Base-by-base conservation (phyloP, 176 grass and related monocot genomes). In the Carex pumila region DNA sequence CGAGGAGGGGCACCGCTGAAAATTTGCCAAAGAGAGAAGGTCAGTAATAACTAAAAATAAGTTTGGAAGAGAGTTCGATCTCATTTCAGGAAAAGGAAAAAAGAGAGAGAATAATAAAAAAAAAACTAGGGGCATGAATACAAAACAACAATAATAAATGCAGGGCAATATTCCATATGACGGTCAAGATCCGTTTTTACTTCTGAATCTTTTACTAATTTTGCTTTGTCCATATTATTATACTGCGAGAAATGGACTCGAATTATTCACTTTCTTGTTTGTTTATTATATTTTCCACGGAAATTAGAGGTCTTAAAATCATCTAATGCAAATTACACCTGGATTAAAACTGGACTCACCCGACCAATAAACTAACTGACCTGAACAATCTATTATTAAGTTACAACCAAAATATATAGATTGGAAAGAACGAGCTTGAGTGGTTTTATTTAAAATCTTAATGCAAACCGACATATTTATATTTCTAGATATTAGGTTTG, bases 1-100 rank as follows among this genome's bases (percentile, higher is more conserved):
- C 88, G 19, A 81, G 81, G 6, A 90, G 49, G 3, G 85, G 88
- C 12, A 76, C 68, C 6, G 81, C 88, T 90, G 88, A 3, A 37
- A 82, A 60, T 68, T 41, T 31, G 39, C 6, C 29, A 71, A 64
- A 78, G 64, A 75, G 1, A 65, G 5, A 81, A n/a, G 32, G 49
- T 60, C 11, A 21, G 6, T 25, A 25, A 25, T 0, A 25, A 25
- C 25, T 80, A 36, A 10, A 7, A 56, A 25, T 0, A 68, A 21
- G 1, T 66, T 69, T 86, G 50, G 0, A 10, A 34, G 13, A n/a
- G 25, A 12, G 8, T 36, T 36, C 34, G 34, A 36, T 36, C 34
- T 36, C 34, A 36, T 36, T 36, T 36, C 34, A 36, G 34, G 34
- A 36, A 36, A 36, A 36, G 34, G 3, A 36, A 36, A 36, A 14